phyloP scores from a whole-genome alignment of 2,329 filamentous ascomycete genomes.

The Sarocladiaceae sp. region DNA sequence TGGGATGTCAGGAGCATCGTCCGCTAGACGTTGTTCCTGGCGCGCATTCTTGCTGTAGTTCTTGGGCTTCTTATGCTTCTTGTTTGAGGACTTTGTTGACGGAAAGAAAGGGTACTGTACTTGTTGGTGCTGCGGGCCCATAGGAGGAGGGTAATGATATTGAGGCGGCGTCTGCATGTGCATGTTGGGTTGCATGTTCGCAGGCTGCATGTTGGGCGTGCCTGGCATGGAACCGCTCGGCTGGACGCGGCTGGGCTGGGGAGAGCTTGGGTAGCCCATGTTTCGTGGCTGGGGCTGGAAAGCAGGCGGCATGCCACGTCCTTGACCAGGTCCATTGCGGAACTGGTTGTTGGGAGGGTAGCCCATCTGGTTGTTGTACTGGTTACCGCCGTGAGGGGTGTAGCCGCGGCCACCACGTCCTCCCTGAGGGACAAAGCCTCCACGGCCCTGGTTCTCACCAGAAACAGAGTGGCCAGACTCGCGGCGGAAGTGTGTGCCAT shows the following conservation, averaged over 20 bases:
- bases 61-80: slow-evolving; percentile 34
- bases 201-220: slow-evolving; percentile 62
- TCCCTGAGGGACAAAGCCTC: slow-evolving; percentile 42
- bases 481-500: slow-evolving; percentile 70
- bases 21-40: slow-evolving; percentile 30
- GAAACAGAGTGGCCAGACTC: slow-evolving; percentile 82
- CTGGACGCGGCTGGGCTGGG: slow-evolving; percentile 54
- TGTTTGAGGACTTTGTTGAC: slow-evolving; percentile 6
- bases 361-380: slow-evolving; percentile 40
- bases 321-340: slow-evolving; percentile 37
- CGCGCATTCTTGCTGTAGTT: slow-evolving; percentile 37
- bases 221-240: slow-evolving; percentile 63
- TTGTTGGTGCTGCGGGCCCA: slow-evolving; percentile 55
- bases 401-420: slow-evolving; percentile 40
- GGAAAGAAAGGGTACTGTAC: slow-evolving; percentile 44
- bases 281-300: slow-evolving; percentile 38
- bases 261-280: slow-evolving; percentile 53
- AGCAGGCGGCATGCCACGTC: slow-evolving; percentile 45
- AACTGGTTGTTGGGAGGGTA: slow-evolving; percentile 38
- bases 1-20: slow-evolving; percentile 27
- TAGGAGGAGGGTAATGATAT: slow-evolving; percentile 54
- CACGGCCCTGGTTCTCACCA: slow-evolving; percentile 40
- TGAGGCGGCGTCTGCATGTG: slow-evolving; percentile 58
- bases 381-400: slow-evolving; percentile 32
- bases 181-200: slow-evolving; percentile 48